Percentiles rank a stretch among this genome's conserved stretches.
phyloP scores from a whole-genome alignment of 352 stramenopile genomes.

The Phytophthora meadii region DNA sequence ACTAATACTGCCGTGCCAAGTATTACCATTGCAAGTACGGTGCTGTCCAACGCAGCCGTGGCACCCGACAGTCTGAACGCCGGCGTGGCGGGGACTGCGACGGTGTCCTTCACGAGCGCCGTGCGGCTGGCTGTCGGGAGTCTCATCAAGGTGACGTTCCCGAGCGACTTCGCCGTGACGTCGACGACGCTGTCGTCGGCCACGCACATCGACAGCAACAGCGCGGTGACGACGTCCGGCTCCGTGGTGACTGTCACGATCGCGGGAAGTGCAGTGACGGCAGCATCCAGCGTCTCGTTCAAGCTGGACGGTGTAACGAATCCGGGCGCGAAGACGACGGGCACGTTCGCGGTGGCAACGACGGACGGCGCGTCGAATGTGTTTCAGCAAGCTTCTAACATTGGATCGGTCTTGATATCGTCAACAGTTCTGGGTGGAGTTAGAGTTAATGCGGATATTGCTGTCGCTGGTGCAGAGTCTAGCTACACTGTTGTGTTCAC shows the following conservation, averaged over 20 bases:
- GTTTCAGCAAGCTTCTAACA: too few relatives aligned
- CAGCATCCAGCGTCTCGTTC: too few relatives aligned
- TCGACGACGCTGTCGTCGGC: conserved; percentile 27
- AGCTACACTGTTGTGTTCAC: conserved; percentile 23
- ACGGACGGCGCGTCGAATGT: too few relatives aligned
- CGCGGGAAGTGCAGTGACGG: too few relatives aligned
- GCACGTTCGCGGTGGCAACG: too few relatives aligned
- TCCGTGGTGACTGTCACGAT: too few relatives aligned
- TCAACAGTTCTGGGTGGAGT: conserved; percentile 9
- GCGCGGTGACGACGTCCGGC: conserved; percentile 24
- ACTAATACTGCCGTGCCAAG: conserved; percentile 4
- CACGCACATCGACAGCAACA: conserved; percentile 38
- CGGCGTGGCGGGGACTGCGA: conserved; percentile 30
- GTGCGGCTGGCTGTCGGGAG: conserved; percentile 45
- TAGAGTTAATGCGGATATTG: conserved; percentile 1
- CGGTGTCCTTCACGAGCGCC: conserved; percentile 47
- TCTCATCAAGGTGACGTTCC: conserved; percentile 47
- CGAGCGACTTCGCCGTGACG: conserved; percentile 41
- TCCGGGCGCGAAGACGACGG: too few relatives aligned
- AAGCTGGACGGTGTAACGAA: too few relatives aligned
- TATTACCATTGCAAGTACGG: conserved; percentile 19
- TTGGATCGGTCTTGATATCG: too few relatives aligned
- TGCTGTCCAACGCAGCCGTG: conserved; percentile 24
- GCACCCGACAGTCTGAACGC: conserved; percentile 38
- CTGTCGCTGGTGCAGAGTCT: conserved; percentile 33